Base-by-base conservation (phyloP, 2,329 filamentous ascomycete species). In the Fusarium brachygibbosum region DNA sequence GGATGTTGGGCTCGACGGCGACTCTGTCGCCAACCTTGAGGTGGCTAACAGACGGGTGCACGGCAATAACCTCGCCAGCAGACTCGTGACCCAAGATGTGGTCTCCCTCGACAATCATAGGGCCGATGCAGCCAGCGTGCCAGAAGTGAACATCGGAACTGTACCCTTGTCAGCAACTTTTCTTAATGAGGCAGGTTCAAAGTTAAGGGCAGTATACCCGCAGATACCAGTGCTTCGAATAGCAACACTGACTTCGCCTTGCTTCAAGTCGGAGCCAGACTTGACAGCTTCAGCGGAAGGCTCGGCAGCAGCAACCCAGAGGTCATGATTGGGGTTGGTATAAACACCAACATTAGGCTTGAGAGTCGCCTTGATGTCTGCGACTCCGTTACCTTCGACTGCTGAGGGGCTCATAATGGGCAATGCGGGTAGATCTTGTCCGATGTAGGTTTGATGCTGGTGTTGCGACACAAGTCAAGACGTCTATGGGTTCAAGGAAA, bases 61-160 rank as follows among this genome's bases (percentile, higher is more conserved):
- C 91, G 17, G 94, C 92, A 71, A 98, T 87, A 63, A 98, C 82
- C 75, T 91, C 90, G 68, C 94, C 95, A 6, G 94, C 91, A 41
- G 93, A 96, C 83, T 98, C 95, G 84, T 98, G 95, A 71, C 95
- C 95, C 21, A 98, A 90, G 76, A 98, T 94, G 80, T 98, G 95
- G 76, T 94, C 91, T 76, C 87, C 92, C 72, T 87, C 87, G 48
- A 98, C 95, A 68, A 98, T 91, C 94, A 98, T 98, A 72, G 94
- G 94, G 29, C 95, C 95, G 78, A 98, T 98, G 83, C 92, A 93
- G 71, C 95, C 95, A 50, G 92, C 91, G 78, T 97, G 93, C 95
- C 95, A 98, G 85, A 98, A 98, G 83, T 98, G 95, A 58, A 98
- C 91, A 80, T 98, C 94, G 64, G 93, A 97, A 60, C 93, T 95